Conservation (phyloP, 371 early-diverging fungal genomes). For the Mucor mucedo region DNA sequence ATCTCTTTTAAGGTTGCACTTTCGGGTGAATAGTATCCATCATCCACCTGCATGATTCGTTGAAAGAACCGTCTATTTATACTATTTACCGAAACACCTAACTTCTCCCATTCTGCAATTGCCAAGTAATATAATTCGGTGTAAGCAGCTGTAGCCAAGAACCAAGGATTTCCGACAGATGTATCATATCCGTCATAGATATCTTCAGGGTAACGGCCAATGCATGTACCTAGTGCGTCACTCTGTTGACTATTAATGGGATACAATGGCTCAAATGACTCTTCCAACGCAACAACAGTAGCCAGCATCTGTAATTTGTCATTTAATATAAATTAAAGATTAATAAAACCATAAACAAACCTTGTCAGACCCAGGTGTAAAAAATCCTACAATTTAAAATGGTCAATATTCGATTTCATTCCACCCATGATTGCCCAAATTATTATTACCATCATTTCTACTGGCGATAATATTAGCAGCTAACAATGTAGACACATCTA, state of each 20-base stretch:
- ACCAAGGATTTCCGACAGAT: conserved; percentile 76
- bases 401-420: too few species aligned
- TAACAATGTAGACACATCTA: conserved; percentile 69
- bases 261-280: conserved; percentile 52
- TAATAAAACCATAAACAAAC: background rate
- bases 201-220: conserved; percentile 82
- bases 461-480: conserved; percentile 58
- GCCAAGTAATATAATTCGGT: conserved; percentile 72
- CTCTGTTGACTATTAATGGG: conserved; percentile 51
- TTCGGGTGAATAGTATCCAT: conserved; percentile 22
- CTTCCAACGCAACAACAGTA: conserved; percentile 53
- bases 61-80: conserved; percentile 49
- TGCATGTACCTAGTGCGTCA: conserved; percentile 45
- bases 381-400: conserved; percentile 34
- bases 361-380: conserved; percentile 52
- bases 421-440: too few species aligned
- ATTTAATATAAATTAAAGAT: background rate
- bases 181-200: conserved; percentile 66
- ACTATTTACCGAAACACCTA: conserved; percentile 45
- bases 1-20: conserved; percentile 28
- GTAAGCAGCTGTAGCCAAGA: conserved; percentile 63
- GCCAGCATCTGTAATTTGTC: conserved; percentile 32
- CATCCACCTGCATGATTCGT: background rate
- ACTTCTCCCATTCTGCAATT: conserved; percentile 33
- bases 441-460: conserved; percentile 33